These are phyloP conservation scores for Acanthamoeba culbertsoni DNA, from an alignment of 208 protist species.

Conservation along the genomic window DNA sequence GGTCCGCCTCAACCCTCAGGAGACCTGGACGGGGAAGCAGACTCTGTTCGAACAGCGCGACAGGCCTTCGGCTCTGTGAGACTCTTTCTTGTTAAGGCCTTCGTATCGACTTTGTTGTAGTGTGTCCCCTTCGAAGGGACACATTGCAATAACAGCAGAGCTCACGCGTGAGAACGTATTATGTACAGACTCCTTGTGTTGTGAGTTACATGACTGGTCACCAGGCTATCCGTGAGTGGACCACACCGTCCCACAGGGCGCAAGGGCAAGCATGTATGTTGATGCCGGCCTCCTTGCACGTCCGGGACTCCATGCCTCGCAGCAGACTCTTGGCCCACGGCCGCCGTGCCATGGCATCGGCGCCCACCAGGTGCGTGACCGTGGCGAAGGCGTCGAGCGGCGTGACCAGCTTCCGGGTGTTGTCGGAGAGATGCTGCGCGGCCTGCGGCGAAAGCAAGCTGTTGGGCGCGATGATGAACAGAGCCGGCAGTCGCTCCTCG, in stretches of 20 bases:
- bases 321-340: not conserved
- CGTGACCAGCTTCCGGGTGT: not conserved
- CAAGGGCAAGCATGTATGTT: not conserved
- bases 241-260: not conserved
- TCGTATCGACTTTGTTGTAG: no score
- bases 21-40: constrained; percentile 41
- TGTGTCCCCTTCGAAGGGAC: no score
- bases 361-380: not conserved
- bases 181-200: no score
- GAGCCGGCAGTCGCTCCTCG: not conserved
- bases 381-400: not conserved
- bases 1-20: not conserved
- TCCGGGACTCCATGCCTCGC: not conserved
- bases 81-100: no score
- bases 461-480: constrained; percentile 1
- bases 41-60: not conserved
- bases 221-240: not conserved
- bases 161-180: no score
- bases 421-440: not conserved
- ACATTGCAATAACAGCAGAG: no score
- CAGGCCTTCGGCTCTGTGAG: not conserved
- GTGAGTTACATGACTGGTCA: no score
- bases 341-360: not conserved
- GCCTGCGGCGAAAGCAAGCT: not conserved
- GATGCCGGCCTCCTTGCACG: not conserved